Evolutionary conservation across 768 basidiomycete species (phyloP), one percentile per base, ranked within the genome.

Genomic region (Agrocybe chaxingu): DNA sequence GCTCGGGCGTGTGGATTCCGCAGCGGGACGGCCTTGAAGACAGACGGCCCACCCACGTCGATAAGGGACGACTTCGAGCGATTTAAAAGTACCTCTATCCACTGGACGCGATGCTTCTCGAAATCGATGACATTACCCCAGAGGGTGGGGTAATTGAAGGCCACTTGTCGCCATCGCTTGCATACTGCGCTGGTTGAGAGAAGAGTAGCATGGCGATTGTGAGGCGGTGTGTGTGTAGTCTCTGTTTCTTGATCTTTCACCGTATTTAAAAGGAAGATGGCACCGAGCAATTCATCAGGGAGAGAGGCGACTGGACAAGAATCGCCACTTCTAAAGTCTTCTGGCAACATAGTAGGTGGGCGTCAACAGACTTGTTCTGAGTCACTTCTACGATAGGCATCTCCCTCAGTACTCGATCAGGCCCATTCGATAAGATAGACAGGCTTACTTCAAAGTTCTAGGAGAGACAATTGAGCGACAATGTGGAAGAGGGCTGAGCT

Each of bases 51-150:
- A 2, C 63, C 63, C 3, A 65, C 50, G 39, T 62, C 58, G n/a
- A 65, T 45, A n/a, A 54, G 53, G 7, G 59, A 42, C 3, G 48
- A 43, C 10, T 58, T 52, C n/a, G 63, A 62, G 12, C 60, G 63
- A 3, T 41, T 41, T 12, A 62, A 42, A 0, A 62, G 47, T 31
- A 59, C 52, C 9, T 52, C 41, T 24, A 65, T 54, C 38, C 52
- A 55, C 13, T 39, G 32, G 18, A 48, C 50, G 19, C 45, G 18
- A 30, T 59, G 54, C 13, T 38, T 34, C 45, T 59, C 55, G 39
- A 58, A 65, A 48, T 65, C 49, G 50, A 65, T 62, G 34, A 65
- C 44, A 19, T 45, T 57, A 31, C 54, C 54, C 63, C 63, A 65
- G 8, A 65, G 47, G 18, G 52, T 34, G 16, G 60, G 48, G 36